Conservation (phyloP, 768 basidiomycete genomes). For the Lactarius quietus region DNA sequence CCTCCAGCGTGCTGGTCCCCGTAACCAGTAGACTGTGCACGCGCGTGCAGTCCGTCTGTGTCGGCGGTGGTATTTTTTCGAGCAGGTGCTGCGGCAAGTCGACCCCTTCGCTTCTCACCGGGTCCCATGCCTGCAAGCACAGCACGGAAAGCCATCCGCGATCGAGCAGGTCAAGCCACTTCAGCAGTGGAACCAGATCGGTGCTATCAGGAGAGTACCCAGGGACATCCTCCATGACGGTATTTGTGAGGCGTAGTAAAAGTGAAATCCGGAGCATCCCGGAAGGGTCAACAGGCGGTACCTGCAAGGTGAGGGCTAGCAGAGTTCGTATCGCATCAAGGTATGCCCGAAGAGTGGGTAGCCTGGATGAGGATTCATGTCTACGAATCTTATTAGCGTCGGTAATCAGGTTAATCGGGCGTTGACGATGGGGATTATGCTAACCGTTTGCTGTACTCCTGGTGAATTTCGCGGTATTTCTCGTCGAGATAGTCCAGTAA, state of each 20-base stretch:
- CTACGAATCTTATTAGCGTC: neutral
- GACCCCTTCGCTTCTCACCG: conserved; percentile 39
- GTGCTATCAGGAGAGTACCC: conserved; percentile 52
- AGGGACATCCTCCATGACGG: conserved; percentile 54
- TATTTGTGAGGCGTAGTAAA: conserved; percentile 70
- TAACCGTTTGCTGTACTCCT: conserved; percentile 73
- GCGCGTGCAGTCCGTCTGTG: conserved; percentile 70
- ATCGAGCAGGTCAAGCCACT: conserved; percentile 72
- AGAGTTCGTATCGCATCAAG: conserved; percentile 54
- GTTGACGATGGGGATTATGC: conserved; percentile 27
- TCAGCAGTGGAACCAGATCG: conserved; percentile 51
- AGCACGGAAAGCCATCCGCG: conserved; percentile 69
- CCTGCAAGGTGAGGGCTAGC: conserved; percentile 62
- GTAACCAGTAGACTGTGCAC: conserved; percentile 61
- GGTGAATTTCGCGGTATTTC: conserved; percentile 58
- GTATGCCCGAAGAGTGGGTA: conserved; percentile 58
- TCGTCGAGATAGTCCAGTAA: conserved; percentile 64
- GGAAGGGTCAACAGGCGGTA: conserved; percentile 71
- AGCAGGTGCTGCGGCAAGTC: conserved; percentile 43
- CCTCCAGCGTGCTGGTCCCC: conserved; percentile 59
- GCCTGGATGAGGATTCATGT: conserved; percentile 47
- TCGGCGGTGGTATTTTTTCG: conserved; percentile 43
- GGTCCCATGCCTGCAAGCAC: conserved; percentile 63
- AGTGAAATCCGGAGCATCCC: conserved; percentile 60
- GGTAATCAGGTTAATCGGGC: too few relatives aligned